Evolutionary conservation across 257 asterid species (phyloP).

Genomic region (Plantago elongata): DNA sequence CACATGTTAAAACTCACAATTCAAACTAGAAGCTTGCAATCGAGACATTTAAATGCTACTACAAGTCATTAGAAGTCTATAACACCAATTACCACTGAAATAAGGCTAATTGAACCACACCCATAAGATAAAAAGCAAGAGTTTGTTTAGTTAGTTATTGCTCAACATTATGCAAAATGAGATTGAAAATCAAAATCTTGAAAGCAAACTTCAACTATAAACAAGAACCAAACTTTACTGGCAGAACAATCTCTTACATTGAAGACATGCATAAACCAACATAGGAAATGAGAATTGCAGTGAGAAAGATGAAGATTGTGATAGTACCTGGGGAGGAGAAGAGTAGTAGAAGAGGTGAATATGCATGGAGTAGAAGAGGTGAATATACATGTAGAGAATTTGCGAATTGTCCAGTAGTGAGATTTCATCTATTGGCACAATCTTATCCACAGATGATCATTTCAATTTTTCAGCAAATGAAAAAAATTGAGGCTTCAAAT

Average conservation of each 20-base stretch:
- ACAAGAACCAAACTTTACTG: not conserved
- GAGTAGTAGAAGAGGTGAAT: not conserved
- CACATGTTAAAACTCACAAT: not conserved
- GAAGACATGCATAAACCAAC: too few species aligned
- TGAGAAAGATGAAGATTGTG: not conserved
- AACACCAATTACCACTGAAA: not conserved
- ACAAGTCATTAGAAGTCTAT: not conserved
- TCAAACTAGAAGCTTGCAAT: not conserved
- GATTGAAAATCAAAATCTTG: not conserved
- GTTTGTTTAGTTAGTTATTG: not conserved
- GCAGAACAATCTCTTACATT: too few species aligned
- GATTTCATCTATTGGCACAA: not conserved
- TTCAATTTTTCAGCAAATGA: not conserved
- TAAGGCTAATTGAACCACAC: not conserved
- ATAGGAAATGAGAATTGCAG: not conserved
- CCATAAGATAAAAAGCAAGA: not conserved
- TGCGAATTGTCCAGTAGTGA: not conserved
- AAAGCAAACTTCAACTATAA: not conserved
- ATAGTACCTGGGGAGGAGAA: not conserved
- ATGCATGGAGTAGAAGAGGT: not conserved
- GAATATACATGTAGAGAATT: constrained; percentile 1
- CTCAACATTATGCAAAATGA: not conserved
- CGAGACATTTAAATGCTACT: not conserved
- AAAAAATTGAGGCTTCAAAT: constrained; percentile 5
- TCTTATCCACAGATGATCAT: constrained; percentile 6